These are phyloP conservation scores for Phylloporus arenicola DNA, from an alignment of 768 basidiomycete species.

Conservation along the genomic window DNA sequence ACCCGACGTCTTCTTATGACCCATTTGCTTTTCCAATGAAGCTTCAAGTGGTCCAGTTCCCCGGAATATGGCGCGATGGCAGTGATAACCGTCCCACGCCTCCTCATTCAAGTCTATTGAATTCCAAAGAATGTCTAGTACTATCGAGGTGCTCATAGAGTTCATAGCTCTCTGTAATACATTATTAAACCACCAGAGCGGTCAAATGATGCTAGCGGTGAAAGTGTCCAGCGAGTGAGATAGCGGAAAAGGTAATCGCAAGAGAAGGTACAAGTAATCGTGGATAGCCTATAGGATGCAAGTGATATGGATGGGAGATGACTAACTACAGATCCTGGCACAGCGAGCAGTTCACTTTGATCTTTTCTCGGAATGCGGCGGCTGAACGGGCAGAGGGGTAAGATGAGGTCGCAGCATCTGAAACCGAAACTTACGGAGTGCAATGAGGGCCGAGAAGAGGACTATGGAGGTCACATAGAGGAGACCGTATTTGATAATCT, in stretches of 20 bases:
- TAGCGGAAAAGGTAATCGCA: background rate
- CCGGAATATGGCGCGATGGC: constrained; percentile 24
- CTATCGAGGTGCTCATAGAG: constrained; percentile 7
- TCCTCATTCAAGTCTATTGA: background rate
- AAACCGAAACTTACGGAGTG: constrained; percentile 57
- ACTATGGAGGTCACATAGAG: constrained; percentile 66
- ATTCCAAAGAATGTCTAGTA: background rate
- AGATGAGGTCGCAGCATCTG: constrained; percentile 6
- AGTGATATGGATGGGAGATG: constrained; percentile 24
- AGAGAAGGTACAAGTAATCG: constrained; percentile 24
- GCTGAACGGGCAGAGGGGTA: constrained; percentile 35
- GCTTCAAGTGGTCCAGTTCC: constrained; percentile 13
- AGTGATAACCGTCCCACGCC: background rate
- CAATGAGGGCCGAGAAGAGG: constrained; percentile 71
- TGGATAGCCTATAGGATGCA: constrained; percentile 27
- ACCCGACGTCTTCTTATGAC: background rate
- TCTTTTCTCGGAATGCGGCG: constrained; percentile 51
- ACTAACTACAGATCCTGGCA: constrained; percentile 60
- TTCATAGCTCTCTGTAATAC: constrained; percentile 23
- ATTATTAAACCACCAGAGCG: constrained; percentile 9
- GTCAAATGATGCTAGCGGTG: constrained; percentile 8
- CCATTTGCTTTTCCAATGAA: background rate
- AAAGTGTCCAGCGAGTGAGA: constrained; percentile 11
- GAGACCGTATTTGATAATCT: constrained; percentile 82
- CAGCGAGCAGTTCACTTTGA: constrained; percentile 60